Percentiles rank a stretch among this genome's conserved stretches.
These are phyloP conservation scores for Jaapia argillacea DNA, from an alignment of 768 basidiomycete species.

Conservation along the genomic window DNA sequence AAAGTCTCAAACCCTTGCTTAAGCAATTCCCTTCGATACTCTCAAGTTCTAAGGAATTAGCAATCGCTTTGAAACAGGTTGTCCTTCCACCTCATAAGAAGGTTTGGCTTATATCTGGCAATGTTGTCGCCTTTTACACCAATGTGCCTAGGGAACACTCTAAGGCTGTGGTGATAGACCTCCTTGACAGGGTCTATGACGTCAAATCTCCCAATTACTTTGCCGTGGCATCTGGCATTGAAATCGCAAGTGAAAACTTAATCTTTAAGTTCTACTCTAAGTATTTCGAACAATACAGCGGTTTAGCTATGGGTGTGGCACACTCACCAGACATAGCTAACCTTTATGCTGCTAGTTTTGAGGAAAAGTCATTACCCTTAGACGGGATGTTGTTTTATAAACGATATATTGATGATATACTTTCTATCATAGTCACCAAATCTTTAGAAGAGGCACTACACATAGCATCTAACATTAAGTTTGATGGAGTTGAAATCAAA, in stretches of 20 bases:
- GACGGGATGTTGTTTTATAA: conserved; percentile 16
- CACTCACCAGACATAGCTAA: conserved; percentile 22
- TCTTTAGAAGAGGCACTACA: not conserved
- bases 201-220: no score
- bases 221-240: conserved; percentile 3
- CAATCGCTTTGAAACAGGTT: conserved; percentile 20
- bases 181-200: conserved; percentile 10
- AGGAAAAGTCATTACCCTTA: conserved; percentile 5
- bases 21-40: conserved; percentile 17
- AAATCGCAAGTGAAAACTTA: conserved; percentile 13
- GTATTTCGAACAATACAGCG: conserved; percentile 15
- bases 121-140: conserved; percentile 25
- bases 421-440: conserved; percentile 10
- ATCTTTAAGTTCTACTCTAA: conserved; percentile 13
- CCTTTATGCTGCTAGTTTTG: conserved; percentile 17
- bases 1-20: conserved; percentile 22
- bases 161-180: conserved; percentile 11
- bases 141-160: conserved; percentile 15
- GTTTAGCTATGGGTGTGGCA: conserved; percentile 24
- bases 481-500: conserved; percentile 8
- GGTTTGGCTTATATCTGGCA: conserved; percentile 20
- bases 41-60: conserved; percentile 23
- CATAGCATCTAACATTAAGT: not conserved
- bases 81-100: conserved; percentile 1
- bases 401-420: conserved; percentile 23